Base-by-base conservation (phyloP, 2,329 filamentous ascomycete genomes). In the Metarhizium album region DNA sequence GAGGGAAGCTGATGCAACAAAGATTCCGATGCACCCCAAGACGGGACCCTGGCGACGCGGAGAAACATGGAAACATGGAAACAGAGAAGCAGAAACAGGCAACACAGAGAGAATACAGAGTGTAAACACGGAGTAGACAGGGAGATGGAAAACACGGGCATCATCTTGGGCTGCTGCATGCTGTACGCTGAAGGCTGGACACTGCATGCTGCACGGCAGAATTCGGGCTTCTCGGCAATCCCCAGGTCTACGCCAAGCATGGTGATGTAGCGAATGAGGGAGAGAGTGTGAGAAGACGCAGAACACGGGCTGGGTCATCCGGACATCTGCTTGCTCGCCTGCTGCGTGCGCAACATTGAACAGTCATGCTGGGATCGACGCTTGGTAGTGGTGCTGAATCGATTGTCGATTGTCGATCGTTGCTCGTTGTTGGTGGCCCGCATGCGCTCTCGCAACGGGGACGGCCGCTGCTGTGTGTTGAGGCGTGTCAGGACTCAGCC, bases 181-280 rank as follows among this genome's bases (percentile, higher is more conserved):
- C 33, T 33, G 49, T 42, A 29, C 11, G 27, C 27, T 29, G 27
- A 8, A 29, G 7, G 27, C 27, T 29, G 27, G 7, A 29, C 27
- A 9, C 27, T 29, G 27, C 27, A 29, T 9, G 27, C 27, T 29
- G 27, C 27, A 42, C 46, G 37, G 18, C 18, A 35, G n/a, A 42
- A 22, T 18, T 45, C 33, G 48, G 48, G n/a, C 33, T 38, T 29
- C 48, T 40, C 42, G 48, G 42, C 33, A 42, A 16, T 45, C 40
- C 47, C 47, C 27, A 43, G 40, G 20, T 43, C 20, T 24, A 22
- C 22, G 13, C n/a, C 27, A 29, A 29, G 27, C 27, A 29, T 9
- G 27, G 27, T 29, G 7, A 6, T 29, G 7, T 29, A 9, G 27
- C 27, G 27, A 29, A 29, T 29, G 27, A 29, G 27, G 7, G 27